Evolutionary conservation across 2,329 filamentous ascomycete genomes (phyloP), one percentile per base, ranked within the genome.

Genomic region (Trichoderma polysporum): DNA sequence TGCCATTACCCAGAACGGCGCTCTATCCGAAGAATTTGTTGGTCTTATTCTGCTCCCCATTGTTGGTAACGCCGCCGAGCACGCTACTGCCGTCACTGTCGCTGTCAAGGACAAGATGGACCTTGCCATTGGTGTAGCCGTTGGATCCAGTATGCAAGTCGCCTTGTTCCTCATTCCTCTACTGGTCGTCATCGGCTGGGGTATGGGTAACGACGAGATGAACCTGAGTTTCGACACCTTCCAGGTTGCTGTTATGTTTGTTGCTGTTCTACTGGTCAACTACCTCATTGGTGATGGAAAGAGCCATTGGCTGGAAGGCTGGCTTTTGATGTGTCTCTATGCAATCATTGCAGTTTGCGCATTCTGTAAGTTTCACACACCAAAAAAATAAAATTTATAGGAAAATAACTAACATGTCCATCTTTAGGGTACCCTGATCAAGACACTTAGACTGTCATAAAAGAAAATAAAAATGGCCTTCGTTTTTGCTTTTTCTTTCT

Each of bases 31-130:
- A 74, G 90, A 91, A 37, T 94, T 94, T 70, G 89, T 94, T 69
- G 91, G 91, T 72, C 83, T 94, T 12, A 93, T 94, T 72, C 87
- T 94, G 61, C 81, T 94, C 4, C 91, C 91, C 9, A 93, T 94
- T 72, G 91, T 93, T n/a, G 90, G 91, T 45, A 94, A 94, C 73
- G 91, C 91, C 2, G 91, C 91, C 15, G 91, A 94, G 79, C 91
- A 94, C 81, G 90, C 91, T 22, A 93, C 91, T 0, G 91, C 91
- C 7, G 90, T 94, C 63, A 91, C 88, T 0, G 91, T 94, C 1
- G 91, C 91, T 7, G 85, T 89, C 72, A 93, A 93, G 82, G 92
- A 93, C 79, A 94, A 94, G 79, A 93, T 93, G 90, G 91, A 94
- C 74, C 81, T 94, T 9, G 89, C 91, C 3, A 93, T 94, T 70